Percentiles rank a stretch among this genome's conserved stretches.
Conservation (phyloP, 1,139 yeast species). For the Debaryomyces sp. region DNA sequence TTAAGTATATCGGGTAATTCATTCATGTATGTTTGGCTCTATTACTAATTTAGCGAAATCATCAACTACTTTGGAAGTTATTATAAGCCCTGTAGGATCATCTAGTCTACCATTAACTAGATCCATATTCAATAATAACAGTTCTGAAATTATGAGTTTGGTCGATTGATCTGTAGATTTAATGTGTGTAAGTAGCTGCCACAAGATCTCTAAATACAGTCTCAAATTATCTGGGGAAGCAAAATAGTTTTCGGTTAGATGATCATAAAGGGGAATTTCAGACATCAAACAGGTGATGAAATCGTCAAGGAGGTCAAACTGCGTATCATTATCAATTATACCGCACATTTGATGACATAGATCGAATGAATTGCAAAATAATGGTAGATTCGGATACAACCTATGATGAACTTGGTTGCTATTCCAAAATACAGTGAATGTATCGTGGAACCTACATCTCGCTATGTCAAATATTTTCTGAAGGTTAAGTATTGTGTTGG, state of each 20-base stretch:
- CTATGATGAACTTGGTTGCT: not conserved
- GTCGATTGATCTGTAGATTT: constrained; percentile 12
- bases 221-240: constrained; percentile 34
- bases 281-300: not conserved
- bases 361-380: not conserved
- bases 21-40: constrained; percentile 18
- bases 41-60: constrained; percentile 31
- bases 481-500: constrained; percentile 12
- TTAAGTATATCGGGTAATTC: not conserved
- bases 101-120: constrained; percentile 15
- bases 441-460: constrained; percentile 10
- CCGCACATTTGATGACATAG: not conserved
- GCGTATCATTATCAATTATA: not conserved
- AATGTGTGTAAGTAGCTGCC: constrained; percentile 31
- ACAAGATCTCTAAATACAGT: constrained; percentile 28
- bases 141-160: constrained; percentile 21
- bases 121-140: constrained; percentile 22
- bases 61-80: constrained; percentile 23
- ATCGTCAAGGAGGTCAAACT: not conserved
- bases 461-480: constrained; percentile 10
- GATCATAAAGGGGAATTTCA: not conserved
- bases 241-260: constrained; percentile 19
- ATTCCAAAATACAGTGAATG: constrained; percentile 13
- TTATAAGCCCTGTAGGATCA: constrained; percentile 23
- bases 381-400: not conserved